Evolutionary conservation across 441 rosid species (phyloP).

Genomic region (Breynia disticha): DNA sequence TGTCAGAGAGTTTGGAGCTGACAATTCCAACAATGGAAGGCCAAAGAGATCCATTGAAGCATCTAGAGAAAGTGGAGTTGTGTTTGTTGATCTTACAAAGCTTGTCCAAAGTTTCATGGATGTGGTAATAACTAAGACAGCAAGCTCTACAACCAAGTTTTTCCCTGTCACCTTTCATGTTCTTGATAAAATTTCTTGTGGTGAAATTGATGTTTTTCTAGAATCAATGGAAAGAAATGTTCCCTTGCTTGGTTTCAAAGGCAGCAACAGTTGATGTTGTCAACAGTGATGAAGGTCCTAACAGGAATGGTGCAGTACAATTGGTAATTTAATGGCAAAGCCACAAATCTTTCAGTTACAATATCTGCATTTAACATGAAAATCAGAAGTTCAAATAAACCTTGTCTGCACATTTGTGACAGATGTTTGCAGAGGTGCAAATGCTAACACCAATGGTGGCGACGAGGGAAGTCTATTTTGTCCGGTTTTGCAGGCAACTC

Average conservation of each 20-base stretch:
- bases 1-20: conserved; percentile 52
- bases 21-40: conserved; percentile 28
- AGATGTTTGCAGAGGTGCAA: conserved; percentile 97
- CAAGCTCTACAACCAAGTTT: neutral
- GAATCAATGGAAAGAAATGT: conserved; percentile 97
- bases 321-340: conserved; percentile 40
- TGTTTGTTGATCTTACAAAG: conserved; percentile 70
- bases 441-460: conserved; percentile 91
- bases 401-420: conserved; percentile 7
- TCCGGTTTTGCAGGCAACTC: conserved; percentile 67
- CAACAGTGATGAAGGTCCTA: conserved; percentile 67
- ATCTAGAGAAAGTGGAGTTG: conserved; percentile 71
- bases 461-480: conserved; percentile 83
- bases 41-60: conserved; percentile 72
- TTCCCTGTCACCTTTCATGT: neutral
- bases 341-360: neutral
- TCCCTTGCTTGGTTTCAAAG: conserved; percentile 80
- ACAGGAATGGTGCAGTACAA: conserved; percentile 64
- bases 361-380: neutral
- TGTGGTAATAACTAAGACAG: conserved; percentile 33
- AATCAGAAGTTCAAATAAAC: neutral
- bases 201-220: conserved; percentile 12
- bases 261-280: conserved; percentile 77
- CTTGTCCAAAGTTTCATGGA: conserved; percentile 80
- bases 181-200: neutral